Evolutionary conservation across 495 filamentous ascomycete genomes (phyloP).

Genomic region (Aspergillus coremiiformis): DNA sequence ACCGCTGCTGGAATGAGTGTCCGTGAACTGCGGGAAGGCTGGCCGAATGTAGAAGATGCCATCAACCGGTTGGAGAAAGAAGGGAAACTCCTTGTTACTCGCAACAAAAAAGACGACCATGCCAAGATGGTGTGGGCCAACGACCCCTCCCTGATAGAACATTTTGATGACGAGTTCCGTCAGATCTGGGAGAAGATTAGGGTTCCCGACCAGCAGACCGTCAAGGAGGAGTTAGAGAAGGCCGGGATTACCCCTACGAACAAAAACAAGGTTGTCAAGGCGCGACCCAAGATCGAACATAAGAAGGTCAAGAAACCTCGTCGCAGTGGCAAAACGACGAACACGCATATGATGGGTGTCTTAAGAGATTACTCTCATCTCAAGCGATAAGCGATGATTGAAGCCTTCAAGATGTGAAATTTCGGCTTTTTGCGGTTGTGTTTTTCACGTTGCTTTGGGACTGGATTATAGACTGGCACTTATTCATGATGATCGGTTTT

Average conservation of each 20-base stretch:
- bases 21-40: constrained; percentile 89
- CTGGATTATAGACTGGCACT: neutral
- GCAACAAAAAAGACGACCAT: constrained; percentile 88
- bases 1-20: constrained; percentile 77
- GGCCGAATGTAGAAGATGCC: constrained; percentile 70
- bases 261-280: constrained; percentile 58
- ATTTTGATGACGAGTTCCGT: constrained; percentile 76
- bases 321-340: constrained; percentile 77
- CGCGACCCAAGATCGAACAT: constrained; percentile 46
- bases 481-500: neutral
- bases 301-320: constrained; percentile 59
- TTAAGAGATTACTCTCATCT: constrained; percentile 74
- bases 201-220: constrained; percentile 64
- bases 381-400: constrained; percentile 32
- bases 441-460: neutral
- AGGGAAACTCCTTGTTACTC: constrained; percentile 72
- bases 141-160: constrained; percentile 64
- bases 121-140: constrained; percentile 84
- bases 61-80: constrained; percentile 71
- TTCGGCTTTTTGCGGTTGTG: neutral
- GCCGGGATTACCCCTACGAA: constrained; percentile 72
- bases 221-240: constrained; percentile 66
- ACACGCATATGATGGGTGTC: constrained; percentile 85
- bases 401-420: neutral
- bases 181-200: constrained; percentile 73